These are phyloP conservation scores for Cytospora piceae DNA, from an alignment of 2,329 filamentous ascomycete genomes.

Conservation along the genomic window DNA sequence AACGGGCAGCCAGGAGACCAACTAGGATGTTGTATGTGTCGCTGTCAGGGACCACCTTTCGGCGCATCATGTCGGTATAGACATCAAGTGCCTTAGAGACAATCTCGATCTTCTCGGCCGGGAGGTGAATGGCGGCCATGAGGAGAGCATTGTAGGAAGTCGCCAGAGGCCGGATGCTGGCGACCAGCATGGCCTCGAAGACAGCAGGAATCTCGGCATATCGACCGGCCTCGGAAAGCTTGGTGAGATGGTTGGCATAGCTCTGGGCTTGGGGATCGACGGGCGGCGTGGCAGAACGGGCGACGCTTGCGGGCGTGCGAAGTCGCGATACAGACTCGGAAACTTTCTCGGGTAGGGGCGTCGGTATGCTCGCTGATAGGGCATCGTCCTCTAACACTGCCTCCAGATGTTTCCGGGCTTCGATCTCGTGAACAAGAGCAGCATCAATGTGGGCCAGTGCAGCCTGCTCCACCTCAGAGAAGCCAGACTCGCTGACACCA, in stretches of 20 bases:
- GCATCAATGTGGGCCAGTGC: conserved; percentile 83
- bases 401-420: conserved; percentile 46
- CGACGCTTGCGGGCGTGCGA: conserved; percentile 50
- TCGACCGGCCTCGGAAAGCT: conserved; percentile 70
- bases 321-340: conserved; percentile 45
- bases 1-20: conserved; percentile 77
- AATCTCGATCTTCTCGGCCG: conserved; percentile 77
- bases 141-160: conserved; percentile 92
- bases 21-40: conserved; percentile 89
- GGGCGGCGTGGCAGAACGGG: conserved; percentile 63
- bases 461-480: conserved; percentile 55
- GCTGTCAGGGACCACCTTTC: conserved; percentile 78
- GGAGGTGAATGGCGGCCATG: conserved; percentile 80
- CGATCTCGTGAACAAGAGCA: conserved; percentile 78
- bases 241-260: conserved; percentile 78
- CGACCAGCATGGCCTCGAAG: conserved; percentile 87
- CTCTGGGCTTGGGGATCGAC: conserved; percentile 66
- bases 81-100: conserved; percentile 92
- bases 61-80: conserved; percentile 93
- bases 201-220: conserved; percentile 88
- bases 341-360: conserved; percentile 41
- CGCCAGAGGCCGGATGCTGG: conserved; percentile 78
- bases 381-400: conserved; percentile 45
- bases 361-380: conserved; percentile 43
- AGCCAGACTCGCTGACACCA: conserved; percentile 36